phyloP scores from a whole-genome alignment of 108 stramenopile species.

The Fragilariopsis cylindrus region DNA sequence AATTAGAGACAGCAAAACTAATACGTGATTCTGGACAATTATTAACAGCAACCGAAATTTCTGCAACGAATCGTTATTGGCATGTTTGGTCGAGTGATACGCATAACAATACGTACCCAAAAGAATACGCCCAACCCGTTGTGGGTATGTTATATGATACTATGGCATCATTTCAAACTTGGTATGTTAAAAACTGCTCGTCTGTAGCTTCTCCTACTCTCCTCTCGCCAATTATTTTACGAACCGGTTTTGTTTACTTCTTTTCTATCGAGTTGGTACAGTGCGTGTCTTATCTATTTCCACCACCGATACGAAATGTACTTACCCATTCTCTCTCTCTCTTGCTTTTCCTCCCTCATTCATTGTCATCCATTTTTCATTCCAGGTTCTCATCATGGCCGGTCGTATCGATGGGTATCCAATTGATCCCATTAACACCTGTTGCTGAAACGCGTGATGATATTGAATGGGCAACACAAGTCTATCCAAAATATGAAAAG shows the following conservation, averaged over 20 bases:
- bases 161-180: constrained; percentile 54
- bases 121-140: constrained; percentile 50
- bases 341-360: too few species aligned
- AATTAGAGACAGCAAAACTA: constrained; percentile 38
- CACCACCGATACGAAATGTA: too few species aligned
- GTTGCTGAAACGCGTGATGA: constrained; percentile 76
- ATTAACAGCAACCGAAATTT: constrained; percentile 69
- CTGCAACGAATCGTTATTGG: constrained; percentile 81
- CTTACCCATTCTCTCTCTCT: too few species aligned
- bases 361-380: too few species aligned
- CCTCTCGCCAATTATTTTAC: too few species aligned
- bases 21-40: constrained; percentile 67
- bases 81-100: constrained; percentile 65
- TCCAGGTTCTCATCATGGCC: constrained; percentile 3
- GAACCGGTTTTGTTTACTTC: too few species aligned
- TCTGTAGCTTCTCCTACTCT: constrained; percentile 2
- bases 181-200: constrained; percentile 50
- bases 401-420: constrained; percentile 61
- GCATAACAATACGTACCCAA: constrained; percentile 48
- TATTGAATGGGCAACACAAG: constrained; percentile 62
- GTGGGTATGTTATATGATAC: constrained; percentile 76
- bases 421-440: constrained; percentile 81
- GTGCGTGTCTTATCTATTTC: too few species aligned
- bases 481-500: constrained; percentile 65
- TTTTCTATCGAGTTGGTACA: too few species aligned